Evolutionary conservation across 257 asterid genomes (phyloP).

Genomic region (Lithospermum erythrorhizon): DNA sequence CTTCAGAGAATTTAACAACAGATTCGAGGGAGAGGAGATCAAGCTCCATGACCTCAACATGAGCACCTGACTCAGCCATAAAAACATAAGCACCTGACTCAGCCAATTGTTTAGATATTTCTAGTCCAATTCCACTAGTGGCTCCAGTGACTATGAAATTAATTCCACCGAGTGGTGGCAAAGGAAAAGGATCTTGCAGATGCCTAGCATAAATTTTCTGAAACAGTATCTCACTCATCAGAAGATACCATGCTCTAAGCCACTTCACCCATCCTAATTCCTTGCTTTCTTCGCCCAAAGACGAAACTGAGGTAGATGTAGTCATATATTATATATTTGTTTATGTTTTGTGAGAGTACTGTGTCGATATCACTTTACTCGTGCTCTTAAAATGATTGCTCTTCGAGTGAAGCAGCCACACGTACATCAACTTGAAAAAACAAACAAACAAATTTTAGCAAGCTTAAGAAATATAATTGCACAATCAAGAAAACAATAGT

Average conservation of each 20-base stretch:
- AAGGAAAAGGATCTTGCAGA: neutral
- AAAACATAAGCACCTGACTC: conserved; percentile 80
- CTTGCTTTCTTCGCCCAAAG: neutral
- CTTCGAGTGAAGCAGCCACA: neutral
- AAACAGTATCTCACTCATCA: neutral
- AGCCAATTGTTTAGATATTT: conserved; percentile 35
- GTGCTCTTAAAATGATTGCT: neutral
- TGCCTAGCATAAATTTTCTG: neutral
- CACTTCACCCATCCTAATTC: conserved; percentile 5
- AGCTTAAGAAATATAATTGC: neutral
- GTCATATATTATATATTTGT: neutral
- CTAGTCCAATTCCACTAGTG: conserved; percentile 7
- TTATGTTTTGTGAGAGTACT: neutral
- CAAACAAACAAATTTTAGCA: neutral
- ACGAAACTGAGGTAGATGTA: neutral
- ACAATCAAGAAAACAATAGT: neutral
- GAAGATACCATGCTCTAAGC: conserved; percentile 6
- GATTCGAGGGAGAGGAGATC: conserved; percentile 75
- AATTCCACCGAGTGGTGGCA: neutral
- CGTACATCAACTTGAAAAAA: neutral
- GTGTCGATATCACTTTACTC: neutral
- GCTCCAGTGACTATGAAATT: neutral
- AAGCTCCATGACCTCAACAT: conserved; percentile 78
- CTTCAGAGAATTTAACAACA: conserved; percentile 55
- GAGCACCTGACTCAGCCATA: conserved; percentile 76